phyloP scores from a whole-genome alignment of 2,329 filamentous ascomycete genomes.

The Claviceps citrina region DNA sequence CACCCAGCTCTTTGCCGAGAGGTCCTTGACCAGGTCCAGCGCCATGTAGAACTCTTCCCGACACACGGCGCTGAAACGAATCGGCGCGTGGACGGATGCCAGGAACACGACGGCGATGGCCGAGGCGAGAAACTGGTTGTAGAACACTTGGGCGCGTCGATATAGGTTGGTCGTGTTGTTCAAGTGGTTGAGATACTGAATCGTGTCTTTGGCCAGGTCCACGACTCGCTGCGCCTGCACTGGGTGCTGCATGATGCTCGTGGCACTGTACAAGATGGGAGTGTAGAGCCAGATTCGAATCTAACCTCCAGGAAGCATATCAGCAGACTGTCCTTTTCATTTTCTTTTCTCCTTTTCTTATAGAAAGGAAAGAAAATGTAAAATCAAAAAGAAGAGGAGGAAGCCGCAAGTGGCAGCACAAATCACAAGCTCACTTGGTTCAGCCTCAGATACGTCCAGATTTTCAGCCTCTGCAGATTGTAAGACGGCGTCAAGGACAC shows the following conservation, averaged over 20 bases:
- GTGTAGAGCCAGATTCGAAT: slow-evolving; percentile 82
- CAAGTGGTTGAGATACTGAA: slow-evolving; percentile 53
- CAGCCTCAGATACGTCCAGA: slow-evolving; percentile 71
- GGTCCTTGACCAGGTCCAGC: slow-evolving; percentile 56
- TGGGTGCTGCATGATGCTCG: slow-evolving; percentile 64
- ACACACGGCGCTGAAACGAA: slow-evolving; percentile 51
- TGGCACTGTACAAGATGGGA: slow-evolving; percentile 70
- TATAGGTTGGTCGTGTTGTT: slow-evolving; percentile 62
- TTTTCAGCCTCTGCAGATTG: slow-evolving; percentile 56
- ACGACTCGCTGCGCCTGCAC: slow-evolving; percentile 59
- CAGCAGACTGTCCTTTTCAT: not conserved
- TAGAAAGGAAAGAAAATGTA: not conserved
- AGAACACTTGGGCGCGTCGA: slow-evolving; percentile 56
- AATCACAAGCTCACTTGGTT: slow-evolving; percentile 63
- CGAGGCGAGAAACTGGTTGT: slow-evolving; percentile 65
- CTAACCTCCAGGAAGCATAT: slow-evolving; percentile 9
- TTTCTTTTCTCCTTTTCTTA: not conserved
- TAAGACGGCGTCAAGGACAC: slow-evolving; percentile 44
- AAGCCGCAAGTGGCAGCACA: not conserved
- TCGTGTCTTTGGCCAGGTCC: slow-evolving; percentile 61
- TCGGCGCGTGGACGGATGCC: slow-evolving; percentile 59
- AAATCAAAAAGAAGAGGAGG: no score
- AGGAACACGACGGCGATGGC: slow-evolving; percentile 63
- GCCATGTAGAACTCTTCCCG: slow-evolving; percentile 68
- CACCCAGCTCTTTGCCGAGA: slow-evolving; percentile 56